These are phyloP conservation scores for Xylariaceae sp. DNA, from an alignment of 2,329 filamentous ascomycete genomes.

Conservation along the genomic window DNA sequence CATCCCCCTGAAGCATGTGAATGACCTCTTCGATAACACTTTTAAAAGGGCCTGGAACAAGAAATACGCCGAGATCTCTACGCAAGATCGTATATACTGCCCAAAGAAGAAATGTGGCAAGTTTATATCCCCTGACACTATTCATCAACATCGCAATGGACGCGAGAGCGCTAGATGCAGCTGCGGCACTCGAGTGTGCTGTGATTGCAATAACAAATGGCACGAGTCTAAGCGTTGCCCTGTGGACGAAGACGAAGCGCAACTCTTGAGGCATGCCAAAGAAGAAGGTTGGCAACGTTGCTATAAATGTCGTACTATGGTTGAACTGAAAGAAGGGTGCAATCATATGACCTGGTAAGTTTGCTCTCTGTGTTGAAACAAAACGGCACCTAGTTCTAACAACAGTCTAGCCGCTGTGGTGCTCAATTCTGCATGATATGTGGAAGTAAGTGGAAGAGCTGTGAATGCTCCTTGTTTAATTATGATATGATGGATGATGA, in stretches of 20 bases:
- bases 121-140: conserved; percentile 72
- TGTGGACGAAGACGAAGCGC: conserved; percentile 62
- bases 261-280: conserved; percentile 61
- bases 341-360: conserved; percentile 84
- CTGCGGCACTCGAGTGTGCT: conserved; percentile 73
- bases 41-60: conserved; percentile 80
- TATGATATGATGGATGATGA: conserved; percentile 52
- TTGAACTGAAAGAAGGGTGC: conserved; percentile 77
- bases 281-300: conserved; percentile 72
- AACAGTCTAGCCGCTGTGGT: conserved; percentile 58
- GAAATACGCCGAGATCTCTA: conserved; percentile 73
- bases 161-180: conserved; percentile 67
- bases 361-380: conserved; percentile 1
- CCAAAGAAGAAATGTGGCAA: conserved; percentile 68
- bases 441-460: conserved; percentile 76
- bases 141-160: conserved; percentile 51
- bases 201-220: conserved; percentile 68
- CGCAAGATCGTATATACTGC: conserved; percentile 73
- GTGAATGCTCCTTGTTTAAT: conserved; percentile 78
- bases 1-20: conserved; percentile 73
- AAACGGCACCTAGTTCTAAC: conserved; percentile 9
- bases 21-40: conserved; percentile 64
- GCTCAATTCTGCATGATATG: conserved; percentile 88
- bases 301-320: conserved; percentile 66
- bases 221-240: conserved; percentile 69